Base-by-base conservation (phyloP, 495 filamentous ascomycete genomes). In the Ascobolus immersus region DNA sequence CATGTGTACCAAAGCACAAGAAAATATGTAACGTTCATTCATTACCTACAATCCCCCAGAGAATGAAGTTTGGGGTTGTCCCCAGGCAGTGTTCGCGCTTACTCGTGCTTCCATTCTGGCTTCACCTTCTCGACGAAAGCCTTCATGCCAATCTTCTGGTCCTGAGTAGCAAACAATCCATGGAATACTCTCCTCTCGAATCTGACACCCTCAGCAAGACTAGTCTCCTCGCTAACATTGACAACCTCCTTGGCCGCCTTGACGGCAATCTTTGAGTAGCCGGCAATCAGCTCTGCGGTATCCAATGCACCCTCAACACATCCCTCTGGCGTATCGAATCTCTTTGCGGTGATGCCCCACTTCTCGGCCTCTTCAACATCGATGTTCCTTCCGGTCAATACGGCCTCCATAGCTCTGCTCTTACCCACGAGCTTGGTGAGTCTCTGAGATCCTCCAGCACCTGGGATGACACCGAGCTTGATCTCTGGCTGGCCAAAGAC, bases 61-160 rank as follows among this genome's bases (percentile, higher is more conserved):
- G n/a, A n/a, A n/a, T n/a, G n/a, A n/a, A n/a, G n/a, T n/a, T n/a
- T n/a, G n/a, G n/a, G n/a, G n/a, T n/a, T n/a, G n/a, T n/a, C n/a
- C n/a, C n/a, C n/a, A n/a, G n/a, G n/a, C n/a, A n/a, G n/a, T n/a
- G n/a, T n/a, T n/a, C n/a, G n/a, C 12, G 28, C 30, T 23, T 69
- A 93, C 51, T 82, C 67, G 49, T 93, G 53, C 17, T 62, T 69
- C 86, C 86, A 96, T 52, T 90, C 67, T 1, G 86, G 58, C 62
- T 90, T 84, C 60, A 76, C 68, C 70, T 92, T 93, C 58, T 86
- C 75, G 1, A 72, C 72, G 57, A 96, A 96, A 11, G 86, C 86
- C 46, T 63, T 71, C 84, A 94, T 94, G 9, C 79, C 86, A 55
- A 91, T 77, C 64, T 93, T 96, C 58, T 94, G 86, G 52, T 96